Conservation (phyloP, 129 eudicot species). For the Apium graveolens region DNA sequence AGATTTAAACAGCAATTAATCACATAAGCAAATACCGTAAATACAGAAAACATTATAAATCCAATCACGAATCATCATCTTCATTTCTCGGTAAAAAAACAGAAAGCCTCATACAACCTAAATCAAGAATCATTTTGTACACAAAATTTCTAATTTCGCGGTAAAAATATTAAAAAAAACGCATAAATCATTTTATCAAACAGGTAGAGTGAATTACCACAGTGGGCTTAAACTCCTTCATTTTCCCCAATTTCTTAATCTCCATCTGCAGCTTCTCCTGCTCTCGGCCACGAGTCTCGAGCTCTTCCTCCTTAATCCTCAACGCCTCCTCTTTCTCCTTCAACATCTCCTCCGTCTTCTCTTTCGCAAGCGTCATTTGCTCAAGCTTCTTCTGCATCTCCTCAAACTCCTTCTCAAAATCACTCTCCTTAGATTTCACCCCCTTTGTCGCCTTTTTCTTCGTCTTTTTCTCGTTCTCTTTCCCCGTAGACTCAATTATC, state of each 20-base stretch:
- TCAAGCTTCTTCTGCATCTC: conserved; percentile 82
- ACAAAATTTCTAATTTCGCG: neutral
- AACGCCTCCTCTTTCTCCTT: conserved; percentile 56
- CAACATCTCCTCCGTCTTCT: conserved; percentile 61
- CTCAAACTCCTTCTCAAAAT: conserved; percentile 59
- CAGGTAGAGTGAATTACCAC: conserved; percentile 37
- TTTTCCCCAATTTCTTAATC: conserved; percentile 82
- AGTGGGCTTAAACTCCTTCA: conserved; percentile 84
- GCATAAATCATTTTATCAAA: neutral
- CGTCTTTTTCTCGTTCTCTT: conserved; percentile 41
- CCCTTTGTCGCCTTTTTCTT: conserved; percentile 28
- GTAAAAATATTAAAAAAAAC: neutral
- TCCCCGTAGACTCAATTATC: conserved; percentile 24
- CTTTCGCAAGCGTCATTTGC: conserved; percentile 72
- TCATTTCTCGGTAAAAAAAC: too few relatives aligned
- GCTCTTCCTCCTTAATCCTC: conserved; percentile 65
- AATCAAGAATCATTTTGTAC: neutral
- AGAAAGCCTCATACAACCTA: too few relatives aligned
- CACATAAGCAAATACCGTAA: neutral
- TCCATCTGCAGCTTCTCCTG: conserved; percentile 78
- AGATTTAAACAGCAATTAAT: neutral
- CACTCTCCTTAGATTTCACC: conserved; percentile 1
- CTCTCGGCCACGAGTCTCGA: conserved; percentile 37
- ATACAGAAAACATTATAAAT: too few relatives aligned
- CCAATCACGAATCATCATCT: too few relatives aligned